Evolutionary conservation across 2,329 filamentous ascomycete species (phyloP).

Genomic region (Clonostachys chloroleuca): DNA sequence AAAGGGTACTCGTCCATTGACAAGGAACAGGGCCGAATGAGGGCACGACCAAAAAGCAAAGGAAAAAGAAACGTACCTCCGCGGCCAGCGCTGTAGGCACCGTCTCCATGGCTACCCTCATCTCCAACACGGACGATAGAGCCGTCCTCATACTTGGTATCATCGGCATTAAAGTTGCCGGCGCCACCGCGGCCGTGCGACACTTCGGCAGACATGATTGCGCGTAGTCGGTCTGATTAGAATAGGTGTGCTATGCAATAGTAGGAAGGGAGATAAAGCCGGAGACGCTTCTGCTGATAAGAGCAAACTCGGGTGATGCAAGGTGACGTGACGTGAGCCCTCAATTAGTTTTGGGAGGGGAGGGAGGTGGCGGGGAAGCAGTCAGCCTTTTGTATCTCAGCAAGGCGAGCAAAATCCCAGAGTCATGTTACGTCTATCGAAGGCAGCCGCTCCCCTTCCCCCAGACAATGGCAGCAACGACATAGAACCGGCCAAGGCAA

Average conservation of each 20-base stretch:
- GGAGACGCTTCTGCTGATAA: not conserved
- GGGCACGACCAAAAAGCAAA: not conserved
- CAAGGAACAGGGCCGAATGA: not conserved
- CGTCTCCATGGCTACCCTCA: constrained; percentile 52
- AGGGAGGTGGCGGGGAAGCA: too few species aligned
- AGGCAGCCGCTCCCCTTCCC: too few species aligned
- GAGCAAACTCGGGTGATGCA: not conserved
- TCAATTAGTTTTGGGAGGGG: too few species aligned
- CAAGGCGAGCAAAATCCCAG: too few species aligned
- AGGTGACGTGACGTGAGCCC: not conserved
- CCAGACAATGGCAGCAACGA: too few species aligned
- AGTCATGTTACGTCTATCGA: too few species aligned
- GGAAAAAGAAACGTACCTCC: constrained; percentile 38
- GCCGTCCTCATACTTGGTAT: constrained; percentile 57
- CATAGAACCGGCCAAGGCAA: too few species aligned
- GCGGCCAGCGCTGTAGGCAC: constrained; percentile 53
- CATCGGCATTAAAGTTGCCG: constrained; percentile 56
- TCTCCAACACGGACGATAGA: constrained; percentile 53
- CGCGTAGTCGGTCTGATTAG: not conserved
- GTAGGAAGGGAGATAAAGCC: not conserved
- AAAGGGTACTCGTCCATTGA: not conserved
- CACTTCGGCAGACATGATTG: constrained; percentile 37
- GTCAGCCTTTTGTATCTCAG: too few species aligned
- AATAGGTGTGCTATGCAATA: not conserved
- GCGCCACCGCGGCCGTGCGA: constrained; percentile 59